A percentile compares a stretch with the other conserved stretches of the same genome.
Evolutionary conservation across 257 asterid genomes (phyloP).

Genomic region (Plantago ovata): DNA sequence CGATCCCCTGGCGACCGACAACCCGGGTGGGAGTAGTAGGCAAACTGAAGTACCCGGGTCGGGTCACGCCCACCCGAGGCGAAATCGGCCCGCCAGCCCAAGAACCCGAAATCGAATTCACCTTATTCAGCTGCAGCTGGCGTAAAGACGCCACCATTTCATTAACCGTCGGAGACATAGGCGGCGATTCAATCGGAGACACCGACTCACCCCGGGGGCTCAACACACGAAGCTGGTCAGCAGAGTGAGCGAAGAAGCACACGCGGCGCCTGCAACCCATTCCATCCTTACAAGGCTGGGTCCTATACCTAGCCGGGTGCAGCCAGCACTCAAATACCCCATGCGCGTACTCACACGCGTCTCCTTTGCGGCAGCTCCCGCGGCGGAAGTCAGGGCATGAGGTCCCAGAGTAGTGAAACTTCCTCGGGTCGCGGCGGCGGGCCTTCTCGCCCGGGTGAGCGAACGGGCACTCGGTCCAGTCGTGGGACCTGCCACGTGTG

Average conservation of each 20-base stretch:
- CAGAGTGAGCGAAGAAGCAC: slow-evolving; percentile 89
- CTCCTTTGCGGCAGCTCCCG: slow-evolving; percentile 61
- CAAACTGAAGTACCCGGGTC: slow-evolving; percentile 35
- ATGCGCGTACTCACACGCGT: slow-evolving; percentile 71
- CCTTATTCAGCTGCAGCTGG: slow-evolving; percentile 35
- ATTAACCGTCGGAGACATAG: slow-evolving; percentile 32
- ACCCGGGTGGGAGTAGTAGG: slow-evolving; percentile 42
- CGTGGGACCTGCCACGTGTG: slow-evolving; percentile 71
- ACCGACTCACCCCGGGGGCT: slow-evolving; percentile 54
- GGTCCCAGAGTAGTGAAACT: slow-evolving; percentile 65
- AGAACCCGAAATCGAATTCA: slow-evolving; percentile 37
- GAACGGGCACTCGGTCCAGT: slow-evolving; percentile 92
- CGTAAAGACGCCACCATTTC: slow-evolving; percentile 40
- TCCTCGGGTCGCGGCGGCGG: slow-evolving; percentile 84
- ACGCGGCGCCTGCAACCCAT: slow-evolving; percentile 55
- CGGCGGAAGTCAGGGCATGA: slow-evolving; percentile 77
- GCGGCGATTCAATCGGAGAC: slow-evolving; percentile 37
- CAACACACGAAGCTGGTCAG: slow-evolving; percentile 61
- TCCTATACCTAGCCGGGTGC: slow-evolving; percentile 83
- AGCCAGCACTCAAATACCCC: slow-evolving; percentile 93
- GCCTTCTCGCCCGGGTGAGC: slow-evolving; percentile 93
- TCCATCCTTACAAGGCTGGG: slow-evolving; percentile 89
- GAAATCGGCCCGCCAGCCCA: slow-evolving; percentile 30
- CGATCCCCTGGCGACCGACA: slow-evolving; percentile 24
- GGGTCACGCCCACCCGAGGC: slow-evolving; percentile 26